phyloP scores from a whole-genome alignment of 2,329 filamentous ascomycete genomes.

The Hortaea sp. region DNA sequence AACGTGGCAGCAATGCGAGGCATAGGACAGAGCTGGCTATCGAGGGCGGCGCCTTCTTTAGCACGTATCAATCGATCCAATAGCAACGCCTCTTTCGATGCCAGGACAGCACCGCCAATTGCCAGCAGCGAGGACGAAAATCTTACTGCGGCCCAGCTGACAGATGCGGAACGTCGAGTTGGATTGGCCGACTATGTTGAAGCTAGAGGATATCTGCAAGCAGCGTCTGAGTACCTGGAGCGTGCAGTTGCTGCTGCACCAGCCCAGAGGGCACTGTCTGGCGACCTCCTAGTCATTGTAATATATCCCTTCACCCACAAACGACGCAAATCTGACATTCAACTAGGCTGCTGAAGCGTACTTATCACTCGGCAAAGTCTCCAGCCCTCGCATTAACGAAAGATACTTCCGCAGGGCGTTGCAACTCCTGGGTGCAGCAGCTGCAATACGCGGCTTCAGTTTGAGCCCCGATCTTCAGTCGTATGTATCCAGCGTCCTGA shows the following conservation, averaged over 20 bases:
- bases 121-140: slow-evolving; percentile 17
- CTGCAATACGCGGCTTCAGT: slow-evolving; percentile 31
- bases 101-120: slow-evolving; percentile 24
- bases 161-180: slow-evolving; percentile 29
- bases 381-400: slow-evolving; percentile 34
- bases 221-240: slow-evolving; percentile 42
- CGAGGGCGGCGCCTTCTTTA: slow-evolving; percentile 40
- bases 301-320: slow-evolving; percentile 9
- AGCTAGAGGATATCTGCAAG: slow-evolving; percentile 41
- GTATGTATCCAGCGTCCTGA: slow-evolving; percentile 21
- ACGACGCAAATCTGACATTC: neutral
- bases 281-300: slow-evolving; percentile 37
- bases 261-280: slow-evolving; percentile 27
- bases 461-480: slow-evolving; percentile 38
- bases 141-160: slow-evolving; percentile 11
- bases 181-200: slow-evolving; percentile 40
- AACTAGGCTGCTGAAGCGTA: slow-evolving; percentile 40
- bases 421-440: slow-evolving; percentile 35
- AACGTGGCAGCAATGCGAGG: slow-evolving; percentile 37
- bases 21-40: slow-evolving; percentile 42
- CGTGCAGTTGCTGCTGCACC: slow-evolving; percentile 37
- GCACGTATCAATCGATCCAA: slow-evolving; percentile 40
- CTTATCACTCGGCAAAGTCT: slow-evolving; percentile 44
- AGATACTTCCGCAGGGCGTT: slow-evolving; percentile 38
- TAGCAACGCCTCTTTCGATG: slow-evolving; percentile 27